Evolutionary conservation across 2,329 filamentous ascomycete genomes (phyloP).

Genomic region (Eutypella sp.): DNA sequence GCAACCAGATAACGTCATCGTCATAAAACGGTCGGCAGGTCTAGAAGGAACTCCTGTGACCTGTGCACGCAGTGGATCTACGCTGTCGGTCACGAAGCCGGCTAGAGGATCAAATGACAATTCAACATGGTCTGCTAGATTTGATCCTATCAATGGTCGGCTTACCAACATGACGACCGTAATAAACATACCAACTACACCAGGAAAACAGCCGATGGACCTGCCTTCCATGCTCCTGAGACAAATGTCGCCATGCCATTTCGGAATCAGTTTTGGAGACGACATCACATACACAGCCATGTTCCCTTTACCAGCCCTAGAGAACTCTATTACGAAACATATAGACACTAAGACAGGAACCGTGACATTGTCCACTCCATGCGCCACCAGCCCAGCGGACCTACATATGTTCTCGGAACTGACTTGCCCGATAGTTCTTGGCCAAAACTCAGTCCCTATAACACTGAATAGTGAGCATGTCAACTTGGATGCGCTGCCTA

Average conservation of each 20-base stretch:
- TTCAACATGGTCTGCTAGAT: conserved; percentile 15
- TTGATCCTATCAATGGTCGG: conserved; percentile 22
- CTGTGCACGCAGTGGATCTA: background rate
- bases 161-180: conserved; percentile 34
- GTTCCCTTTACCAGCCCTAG: conserved; percentile 37
- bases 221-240: conserved; percentile 31
- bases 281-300: conserved; percentile 25
- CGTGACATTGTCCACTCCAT: conserved; percentile 38
- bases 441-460: conserved; percentile 24
- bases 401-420: conserved; percentile 25
- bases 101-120: background rate
- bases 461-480: conserved; percentile 36
- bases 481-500: conserved; percentile 40
- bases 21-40: background rate
- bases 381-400: conserved; percentile 23
- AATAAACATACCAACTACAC: conserved; percentile 31
- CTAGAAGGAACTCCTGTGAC: background rate
- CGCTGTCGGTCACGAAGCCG: background rate
- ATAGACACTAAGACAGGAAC: conserved; percentile 40
- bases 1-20: conserved; percentile 12
- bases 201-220: conserved; percentile 31
- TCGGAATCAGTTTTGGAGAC: conserved; percentile 36
- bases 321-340: conserved; percentile 30
- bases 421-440: conserved; percentile 32
- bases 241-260: conserved; percentile 34